phyloP scores from a whole-genome alignment of 2,329 filamentous ascomycete species.

The Aspergillus hortae region DNA sequence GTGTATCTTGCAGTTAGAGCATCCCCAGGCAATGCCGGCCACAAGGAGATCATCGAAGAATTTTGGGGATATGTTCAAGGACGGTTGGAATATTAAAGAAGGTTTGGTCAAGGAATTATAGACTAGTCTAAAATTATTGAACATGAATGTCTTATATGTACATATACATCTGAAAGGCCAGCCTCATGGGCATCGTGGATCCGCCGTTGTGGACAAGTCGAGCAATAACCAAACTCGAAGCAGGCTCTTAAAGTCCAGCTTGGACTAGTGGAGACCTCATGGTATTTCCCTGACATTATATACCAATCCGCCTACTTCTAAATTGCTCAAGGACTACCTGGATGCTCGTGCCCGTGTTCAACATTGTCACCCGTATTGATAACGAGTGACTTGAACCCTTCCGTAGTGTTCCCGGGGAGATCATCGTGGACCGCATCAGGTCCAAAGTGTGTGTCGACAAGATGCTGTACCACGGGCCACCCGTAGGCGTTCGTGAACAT shows the following conservation, averaged over 20 bases:
- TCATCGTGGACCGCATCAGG: slow-evolving; percentile 67
- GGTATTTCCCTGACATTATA: too few relatives aligned
- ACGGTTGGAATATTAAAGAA: slow-evolving; percentile 31
- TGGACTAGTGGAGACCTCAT: too few relatives aligned
- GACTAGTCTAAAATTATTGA: neutral
- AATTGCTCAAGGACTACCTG: too few relatives aligned
- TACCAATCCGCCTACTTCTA: too few relatives aligned
- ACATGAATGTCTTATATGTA: neutral
- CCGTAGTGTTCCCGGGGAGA: slow-evolving; percentile 61
- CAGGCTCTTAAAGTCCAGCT: too few relatives aligned
- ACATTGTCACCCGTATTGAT: slow-evolving; percentile 19
- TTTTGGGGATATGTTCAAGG: slow-evolving; percentile 42
- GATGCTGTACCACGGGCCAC: slow-evolving; percentile 93
- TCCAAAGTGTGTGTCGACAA: slow-evolving; percentile 91
- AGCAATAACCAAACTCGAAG: too few relatives aligned
- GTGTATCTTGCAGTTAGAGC: slow-evolving; percentile 47
- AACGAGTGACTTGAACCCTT: slow-evolving; percentile 63
- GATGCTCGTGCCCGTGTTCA: neutral
- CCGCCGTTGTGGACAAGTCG: too few relatives aligned
- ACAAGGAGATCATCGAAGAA: slow-evolving; percentile 40
- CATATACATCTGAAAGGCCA: neutral
- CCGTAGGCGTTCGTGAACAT: slow-evolving; percentile 98
- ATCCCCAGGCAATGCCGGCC: slow-evolving; percentile 28
- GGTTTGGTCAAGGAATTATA: neutral
- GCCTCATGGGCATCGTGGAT: too few relatives aligned